Conservation (phyloP, 176 grass and related monocot species). For the Avena atlantica region DNA sequence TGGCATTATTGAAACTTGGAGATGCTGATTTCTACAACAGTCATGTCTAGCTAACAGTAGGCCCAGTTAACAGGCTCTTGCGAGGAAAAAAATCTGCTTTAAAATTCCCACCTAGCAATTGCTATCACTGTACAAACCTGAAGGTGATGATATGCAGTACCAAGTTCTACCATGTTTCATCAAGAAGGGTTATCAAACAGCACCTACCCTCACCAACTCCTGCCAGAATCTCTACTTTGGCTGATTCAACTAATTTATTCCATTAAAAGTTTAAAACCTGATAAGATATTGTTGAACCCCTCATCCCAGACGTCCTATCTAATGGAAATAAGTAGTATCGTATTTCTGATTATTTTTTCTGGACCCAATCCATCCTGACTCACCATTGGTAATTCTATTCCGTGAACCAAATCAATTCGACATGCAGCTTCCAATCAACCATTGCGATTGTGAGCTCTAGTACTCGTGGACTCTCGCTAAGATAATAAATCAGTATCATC, state of each 20-base stretch:
- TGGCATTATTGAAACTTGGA: background rate
- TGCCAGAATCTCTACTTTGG: background rate
- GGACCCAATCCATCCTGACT: background rate
- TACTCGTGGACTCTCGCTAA: background rate
- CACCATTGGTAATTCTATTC: background rate
- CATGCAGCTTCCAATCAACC: background rate
- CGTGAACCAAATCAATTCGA: constrained; percentile 10
- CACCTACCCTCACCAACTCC: background rate
- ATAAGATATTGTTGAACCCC: background rate
- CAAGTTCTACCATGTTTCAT: background rate
- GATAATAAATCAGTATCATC: background rate
- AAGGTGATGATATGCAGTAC: background rate
- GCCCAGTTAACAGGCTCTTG: background rate
- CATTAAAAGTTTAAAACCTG: background rate
- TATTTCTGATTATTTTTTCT: background rate
- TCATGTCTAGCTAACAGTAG: background rate
- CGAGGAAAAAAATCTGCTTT: constrained; percentile 5
- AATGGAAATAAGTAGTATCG: background rate
- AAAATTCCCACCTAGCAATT: background rate
- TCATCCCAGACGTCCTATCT: background rate
- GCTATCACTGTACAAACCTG: background rate
- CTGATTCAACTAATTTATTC: constrained; percentile 5
- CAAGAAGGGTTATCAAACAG: background rate
- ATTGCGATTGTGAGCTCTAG: background rate
- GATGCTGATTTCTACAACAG: background rate